These are phyloP conservation scores for Skeletonema grethae DNA, from an alignment of 108 stramenopile species.

Conservation along the genomic window DNA sequence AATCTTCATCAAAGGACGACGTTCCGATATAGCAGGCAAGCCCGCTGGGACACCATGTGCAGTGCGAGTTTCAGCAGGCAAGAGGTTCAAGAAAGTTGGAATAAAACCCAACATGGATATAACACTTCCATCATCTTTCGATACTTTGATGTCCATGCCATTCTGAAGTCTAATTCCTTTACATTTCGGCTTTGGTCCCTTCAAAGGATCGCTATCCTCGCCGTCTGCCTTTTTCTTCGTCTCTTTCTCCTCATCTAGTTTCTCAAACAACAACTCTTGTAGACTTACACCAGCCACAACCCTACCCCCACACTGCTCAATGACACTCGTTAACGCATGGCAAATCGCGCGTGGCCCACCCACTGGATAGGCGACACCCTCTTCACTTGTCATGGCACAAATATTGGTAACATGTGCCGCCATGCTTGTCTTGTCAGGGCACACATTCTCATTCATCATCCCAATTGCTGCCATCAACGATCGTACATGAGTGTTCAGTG, in stretches of 20 bases:
- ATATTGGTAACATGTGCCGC: slow-evolving; percentile 82
- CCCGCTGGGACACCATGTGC: slow-evolving; percentile 76
- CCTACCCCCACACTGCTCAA: slow-evolving; percentile 79
- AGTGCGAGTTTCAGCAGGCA: slow-evolving; percentile 68
- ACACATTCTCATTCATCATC: slow-evolving; percentile 75
- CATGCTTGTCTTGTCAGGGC: slow-evolving; percentile 83
- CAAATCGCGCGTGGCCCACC: slow-evolving; percentile 85
- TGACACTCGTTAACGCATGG: slow-evolving; percentile 75
- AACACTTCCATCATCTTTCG: slow-evolving; percentile 47
- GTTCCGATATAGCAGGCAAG: slow-evolving; percentile 76
- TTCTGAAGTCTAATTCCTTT: slow-evolving; percentile 55
- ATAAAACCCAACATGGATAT: slow-evolving; percentile 80
- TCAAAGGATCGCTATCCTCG: slow-evolving; percentile 17
- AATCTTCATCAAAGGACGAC: slow-evolving; percentile 83
- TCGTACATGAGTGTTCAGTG: slow-evolving; percentile 74
- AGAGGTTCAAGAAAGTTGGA: slow-evolving; percentile 74
- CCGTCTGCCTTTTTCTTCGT: slow-evolving; percentile 10
- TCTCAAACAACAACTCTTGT: slow-evolving; percentile 68
- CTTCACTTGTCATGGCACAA: slow-evolving; percentile 62
- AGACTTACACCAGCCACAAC: slow-evolving; percentile 63
- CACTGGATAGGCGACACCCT: slow-evolving; percentile 86
- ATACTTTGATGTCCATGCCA: slow-evolving; percentile 49
- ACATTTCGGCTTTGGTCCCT: slow-evolving; percentile 58
- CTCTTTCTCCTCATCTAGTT: background rate
- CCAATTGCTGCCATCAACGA: slow-evolving; percentile 87